Percentiles rank a stretch among this genome's conserved stretches.
These are phyloP conservation scores for Nannizziopsis arthrosporioides DNA, from an alignment of 2,329 filamentous ascomycete genomes.

Conservation along the genomic window DNA sequence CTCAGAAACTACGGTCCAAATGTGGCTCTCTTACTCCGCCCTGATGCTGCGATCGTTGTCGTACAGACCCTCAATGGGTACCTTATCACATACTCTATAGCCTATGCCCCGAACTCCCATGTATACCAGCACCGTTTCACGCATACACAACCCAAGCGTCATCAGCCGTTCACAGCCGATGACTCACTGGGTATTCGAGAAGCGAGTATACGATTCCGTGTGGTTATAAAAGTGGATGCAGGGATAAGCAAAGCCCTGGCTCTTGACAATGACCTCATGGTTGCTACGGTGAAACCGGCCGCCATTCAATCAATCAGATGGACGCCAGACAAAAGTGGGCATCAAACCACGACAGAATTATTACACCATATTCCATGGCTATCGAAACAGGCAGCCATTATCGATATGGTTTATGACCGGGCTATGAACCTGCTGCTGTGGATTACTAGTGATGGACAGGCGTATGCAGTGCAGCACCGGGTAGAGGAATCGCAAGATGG, in stretches of 20 bases:
- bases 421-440: conserved; percentile 94
- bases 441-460: conserved; percentile 77
- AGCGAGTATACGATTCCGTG: conserved; percentile 81
- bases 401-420: conserved; percentile 83
- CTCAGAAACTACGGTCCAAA: conserved; percentile 76
- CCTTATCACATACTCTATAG: conserved; percentile 86
- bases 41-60: conserved; percentile 84
- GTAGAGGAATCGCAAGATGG: conserved; percentile 33
- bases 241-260: conserved; percentile 81
- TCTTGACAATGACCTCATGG: conserved; percentile 81
- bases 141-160: conserved; percentile 36
- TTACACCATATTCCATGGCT: conserved; percentile 79
- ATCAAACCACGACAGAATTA: conserved; percentile 82
- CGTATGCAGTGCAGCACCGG: conserved; percentile 75
- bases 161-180: conserved; percentile 46
- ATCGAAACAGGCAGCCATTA: conserved; percentile 61
- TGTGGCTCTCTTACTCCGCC: conserved; percentile 69
- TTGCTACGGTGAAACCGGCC: conserved; percentile 80
- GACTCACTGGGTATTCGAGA: conserved; percentile 75
- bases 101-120: conserved; percentile 66
- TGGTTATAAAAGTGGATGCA: conserved; percentile 96
- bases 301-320: conserved; percentile 96
- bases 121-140: conserved; percentile 76
- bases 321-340: conserved; percentile 69
- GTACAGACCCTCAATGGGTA: conserved; percentile 77